Evolutionary conservation across 2,329 filamentous ascomycete genomes (phyloP), one percentile per base, ranked within the genome.

Genomic region (Chaetomium olivaceum): DNA sequence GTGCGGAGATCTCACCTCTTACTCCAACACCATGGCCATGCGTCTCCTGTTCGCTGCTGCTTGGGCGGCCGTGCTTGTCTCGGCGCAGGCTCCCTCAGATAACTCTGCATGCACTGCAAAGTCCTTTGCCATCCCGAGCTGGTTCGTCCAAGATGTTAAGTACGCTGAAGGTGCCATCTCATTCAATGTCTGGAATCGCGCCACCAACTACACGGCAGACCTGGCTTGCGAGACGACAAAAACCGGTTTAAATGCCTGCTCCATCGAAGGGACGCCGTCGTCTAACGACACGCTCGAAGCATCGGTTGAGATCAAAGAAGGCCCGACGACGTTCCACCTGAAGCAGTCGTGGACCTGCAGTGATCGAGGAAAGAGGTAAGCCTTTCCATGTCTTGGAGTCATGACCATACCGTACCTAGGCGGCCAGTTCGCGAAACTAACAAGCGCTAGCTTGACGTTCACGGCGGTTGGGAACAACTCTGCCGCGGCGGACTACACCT

Each of bases 41-140:
- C 57, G 54, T 29, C n/a, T 63, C 46, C 31, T 67, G 4, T 23
- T 66, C 11, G 11, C 50, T 1, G 62, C 43, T 43, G 58, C 56
- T 23, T 58, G 36, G 14, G 58, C 60, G 2, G 63, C 54, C 9
- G 61, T 61, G 36, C 46, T 64, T 46, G 63, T 62, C 2, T 66
- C 61, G 3, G 68, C 63, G 12, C 67, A 68, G 25, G 46, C 25
- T 31, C 12, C 52, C 4, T 8, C 39, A 6, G 4, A 46, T 31
- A 4, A 16, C 8, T 12, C 39, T 21, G 67, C 60, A 21, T 74
- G 73, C 65, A 73, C 71, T 1, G 68, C 67, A 39, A 71, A 64
- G 29, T 73, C 73, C 0, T 74, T 74, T 39, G 61, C 63, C 2
- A 59, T 71, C 5, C 72, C 73, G 0, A 74, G 72, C 61, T 73